Percentiles rank a stretch among this genome's conserved stretches.
These are phyloP conservation scores for Phytophthora uliginosa DNA, from an alignment of 352 stramenopile species.

Conservation along the genomic window DNA sequence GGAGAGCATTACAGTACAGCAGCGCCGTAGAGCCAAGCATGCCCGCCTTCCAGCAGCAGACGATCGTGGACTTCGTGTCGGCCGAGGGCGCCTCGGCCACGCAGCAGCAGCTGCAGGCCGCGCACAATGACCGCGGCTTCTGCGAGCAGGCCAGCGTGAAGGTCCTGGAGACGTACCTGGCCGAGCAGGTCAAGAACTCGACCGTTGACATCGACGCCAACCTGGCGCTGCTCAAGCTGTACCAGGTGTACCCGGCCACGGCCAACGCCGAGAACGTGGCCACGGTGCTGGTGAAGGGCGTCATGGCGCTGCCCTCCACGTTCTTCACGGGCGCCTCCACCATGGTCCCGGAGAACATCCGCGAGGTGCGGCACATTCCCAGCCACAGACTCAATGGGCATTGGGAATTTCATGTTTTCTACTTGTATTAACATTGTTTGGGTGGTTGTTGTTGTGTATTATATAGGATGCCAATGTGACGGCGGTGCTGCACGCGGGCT, in stretches of 20 bases:
- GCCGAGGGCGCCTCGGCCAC: conserved; percentile 49
- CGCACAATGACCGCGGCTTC: conserved; percentile 56
- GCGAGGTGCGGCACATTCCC: conserved; percentile 52
- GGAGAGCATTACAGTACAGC: conserved; percentile 25
- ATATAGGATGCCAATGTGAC: conserved; percentile 67
- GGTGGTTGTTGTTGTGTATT: conserved; percentile 2
- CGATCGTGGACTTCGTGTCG: conserved; percentile 70
- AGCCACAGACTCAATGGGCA: background rate
- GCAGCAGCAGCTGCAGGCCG: conserved; percentile 68
- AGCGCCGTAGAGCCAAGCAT: conserved; percentile 40
- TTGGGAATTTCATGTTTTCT: background rate
- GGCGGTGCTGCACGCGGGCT: conserved; percentile 63
- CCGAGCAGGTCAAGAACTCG: conserved; percentile 73
- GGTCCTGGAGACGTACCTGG: conserved; percentile 76
- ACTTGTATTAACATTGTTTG: conserved; percentile 1
- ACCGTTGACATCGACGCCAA: conserved; percentile 82
- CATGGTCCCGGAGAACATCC: conserved; percentile 75
- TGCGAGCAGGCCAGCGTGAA: conserved; percentile 61
- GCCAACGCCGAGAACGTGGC: conserved; percentile 68
- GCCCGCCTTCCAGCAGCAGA: conserved; percentile 73
- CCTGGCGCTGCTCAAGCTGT: conserved; percentile 87
- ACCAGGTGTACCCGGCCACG: conserved; percentile 75
- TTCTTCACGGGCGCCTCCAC: conserved; percentile 84
- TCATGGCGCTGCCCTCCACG: conserved; percentile 73
- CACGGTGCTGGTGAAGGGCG: conserved; percentile 77